These are phyloP conservation scores for Yamadazyma paraphyllophila DNA, from an alignment of 805 yeast species.

Conservation along the genomic window DNA sequence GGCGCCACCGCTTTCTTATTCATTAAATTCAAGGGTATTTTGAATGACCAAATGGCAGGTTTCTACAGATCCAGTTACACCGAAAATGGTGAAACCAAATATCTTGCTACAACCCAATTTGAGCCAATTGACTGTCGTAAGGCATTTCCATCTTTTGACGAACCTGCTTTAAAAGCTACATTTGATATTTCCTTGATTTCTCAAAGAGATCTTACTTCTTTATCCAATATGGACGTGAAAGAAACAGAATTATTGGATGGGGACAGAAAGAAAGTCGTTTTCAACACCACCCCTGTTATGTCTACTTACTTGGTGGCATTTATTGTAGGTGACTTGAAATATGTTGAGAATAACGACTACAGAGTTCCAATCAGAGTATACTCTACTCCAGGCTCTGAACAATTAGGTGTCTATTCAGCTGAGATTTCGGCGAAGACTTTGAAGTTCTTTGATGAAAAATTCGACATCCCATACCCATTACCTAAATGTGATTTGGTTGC, in stretches of 20 bases:
- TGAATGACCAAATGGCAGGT: conserved; percentile 81
- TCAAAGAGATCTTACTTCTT: conserved; percentile 52
- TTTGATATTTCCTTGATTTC: conserved; percentile 65
- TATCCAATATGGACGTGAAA: conserved; percentile 69
- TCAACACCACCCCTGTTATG: conserved; percentile 79
- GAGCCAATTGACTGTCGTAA: conserved; percentile 85
- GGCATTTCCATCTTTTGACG: conserved; percentile 82
- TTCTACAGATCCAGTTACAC: conserved; percentile 71
- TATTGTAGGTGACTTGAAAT: conserved; percentile 75
- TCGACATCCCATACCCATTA: conserved; percentile 73
- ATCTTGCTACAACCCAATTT: conserved; percentile 81
- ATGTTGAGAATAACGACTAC: conserved; percentile 64
- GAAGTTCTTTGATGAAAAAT: conserved; percentile 67
- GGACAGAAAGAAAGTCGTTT: conserved; percentile 53
- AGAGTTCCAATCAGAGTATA: conserved; percentile 77
- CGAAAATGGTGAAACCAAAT: conserved; percentile 60
- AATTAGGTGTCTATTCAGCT: conserved; percentile 70
- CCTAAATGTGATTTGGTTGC: conserved; percentile 84
- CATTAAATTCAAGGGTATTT: conserved; percentile 56
- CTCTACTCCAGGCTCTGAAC: conserved; percentile 74
- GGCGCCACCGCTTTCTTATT: conserved; percentile 45
- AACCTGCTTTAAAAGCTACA: conserved; percentile 71
- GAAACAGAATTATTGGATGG: conserved; percentile 41
- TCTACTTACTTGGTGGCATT: conserved; percentile 85
- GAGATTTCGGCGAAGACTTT: conserved; percentile 74